phyloP scores from a whole-genome alignment of 2,329 filamentous ascomycete genomes.

The Coniochaeta pulveracea region DNA sequence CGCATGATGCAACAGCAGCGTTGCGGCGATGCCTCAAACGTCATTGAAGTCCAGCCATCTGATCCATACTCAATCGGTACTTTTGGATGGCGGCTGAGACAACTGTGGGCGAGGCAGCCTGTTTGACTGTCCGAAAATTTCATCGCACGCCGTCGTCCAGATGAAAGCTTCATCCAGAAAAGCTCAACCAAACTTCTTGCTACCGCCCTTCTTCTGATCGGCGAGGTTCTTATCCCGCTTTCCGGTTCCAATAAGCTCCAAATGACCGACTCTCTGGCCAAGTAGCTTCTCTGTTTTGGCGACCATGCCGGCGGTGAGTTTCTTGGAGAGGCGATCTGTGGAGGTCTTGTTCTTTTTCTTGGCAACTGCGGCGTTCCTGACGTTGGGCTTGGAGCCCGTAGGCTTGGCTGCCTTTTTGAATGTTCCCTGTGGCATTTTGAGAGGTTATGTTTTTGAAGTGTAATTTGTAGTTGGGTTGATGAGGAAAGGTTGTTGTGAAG shows the following conservation, averaged over 20 bases:
- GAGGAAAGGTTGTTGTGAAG: background rate
- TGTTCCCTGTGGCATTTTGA: slow-evolving; percentile 40
- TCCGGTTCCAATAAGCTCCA: slow-evolving; percentile 47
- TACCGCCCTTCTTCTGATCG: slow-evolving; percentile 23
- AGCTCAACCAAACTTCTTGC: slow-evolving; percentile 45
- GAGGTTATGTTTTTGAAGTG: background rate
- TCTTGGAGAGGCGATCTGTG: slow-evolving; percentile 41
- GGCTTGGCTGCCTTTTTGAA: slow-evolving; percentile 35
- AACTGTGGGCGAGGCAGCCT: no score
- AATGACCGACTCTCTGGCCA: slow-evolving; percentile 46
- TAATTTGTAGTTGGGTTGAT: background rate
- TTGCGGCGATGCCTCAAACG: no score
- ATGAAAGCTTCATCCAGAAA: no score
- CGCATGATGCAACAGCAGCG: no score
- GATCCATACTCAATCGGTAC: no score
- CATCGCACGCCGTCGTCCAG: no score
- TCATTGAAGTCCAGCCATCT: no score
- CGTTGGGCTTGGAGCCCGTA: slow-evolving; percentile 16
- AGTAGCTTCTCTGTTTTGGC: slow-evolving; percentile 45
- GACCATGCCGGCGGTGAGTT: slow-evolving; percentile 42
- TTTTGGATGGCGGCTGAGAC: no score
- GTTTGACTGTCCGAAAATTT: no score
- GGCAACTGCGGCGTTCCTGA: slow-evolving; percentile 28
- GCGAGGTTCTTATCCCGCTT: slow-evolving; percentile 29
- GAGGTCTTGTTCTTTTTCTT: slow-evolving; percentile 35